A percentile compares a stretch with the other conserved stretches of the same genome.
These are phyloP conservation scores for Boletus insuetus DNA, from an alignment of 768 basidiomycete genomes.

Conservation along the genomic window DNA sequence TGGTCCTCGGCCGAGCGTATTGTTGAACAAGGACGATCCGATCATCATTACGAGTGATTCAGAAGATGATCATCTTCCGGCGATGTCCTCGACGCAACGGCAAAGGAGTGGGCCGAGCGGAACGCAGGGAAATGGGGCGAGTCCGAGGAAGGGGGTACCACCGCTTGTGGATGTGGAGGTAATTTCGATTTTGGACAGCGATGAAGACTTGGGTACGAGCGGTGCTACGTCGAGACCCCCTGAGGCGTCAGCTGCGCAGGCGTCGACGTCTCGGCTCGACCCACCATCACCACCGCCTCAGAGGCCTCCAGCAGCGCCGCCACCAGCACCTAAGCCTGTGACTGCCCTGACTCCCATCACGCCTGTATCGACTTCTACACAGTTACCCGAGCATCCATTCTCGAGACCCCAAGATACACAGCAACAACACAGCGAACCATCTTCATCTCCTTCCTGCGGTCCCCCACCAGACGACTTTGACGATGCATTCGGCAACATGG, in stretches of 20 bases:
- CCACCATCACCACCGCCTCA: background rate
- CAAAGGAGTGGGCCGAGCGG: background rate
- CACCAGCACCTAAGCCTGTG: background rate
- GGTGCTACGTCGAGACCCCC: background rate
- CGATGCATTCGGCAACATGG: slow-evolving; percentile 9
- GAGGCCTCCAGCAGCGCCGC: background rate
- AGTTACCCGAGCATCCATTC: background rate
- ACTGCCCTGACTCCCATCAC: background rate
- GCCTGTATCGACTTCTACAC: background rate
- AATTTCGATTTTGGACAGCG: slow-evolving; percentile 31
- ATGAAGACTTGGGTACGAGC: slow-evolving; percentile 5
- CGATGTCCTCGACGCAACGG: background rate
- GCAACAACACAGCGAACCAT: background rate
- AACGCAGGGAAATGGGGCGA: background rate
- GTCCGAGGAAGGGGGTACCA: background rate
- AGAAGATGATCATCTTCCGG: slow-evolving; percentile 1
- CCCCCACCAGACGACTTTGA: slow-evolving; percentile 11
- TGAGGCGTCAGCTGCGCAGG: background rate
- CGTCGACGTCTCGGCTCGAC: background rate
- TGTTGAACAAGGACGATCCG: slow-evolving; percentile 5
- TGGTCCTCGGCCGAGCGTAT: background rate
- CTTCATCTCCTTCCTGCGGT: background rate
- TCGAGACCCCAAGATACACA: background rate
- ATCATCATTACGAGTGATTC: slow-evolving; percentile 29
- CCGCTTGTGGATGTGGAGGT: slow-evolving; percentile 22